phyloP scores from a whole-genome alignment of 768 basidiomycete species.

The Lenzites betulinus region DNA sequence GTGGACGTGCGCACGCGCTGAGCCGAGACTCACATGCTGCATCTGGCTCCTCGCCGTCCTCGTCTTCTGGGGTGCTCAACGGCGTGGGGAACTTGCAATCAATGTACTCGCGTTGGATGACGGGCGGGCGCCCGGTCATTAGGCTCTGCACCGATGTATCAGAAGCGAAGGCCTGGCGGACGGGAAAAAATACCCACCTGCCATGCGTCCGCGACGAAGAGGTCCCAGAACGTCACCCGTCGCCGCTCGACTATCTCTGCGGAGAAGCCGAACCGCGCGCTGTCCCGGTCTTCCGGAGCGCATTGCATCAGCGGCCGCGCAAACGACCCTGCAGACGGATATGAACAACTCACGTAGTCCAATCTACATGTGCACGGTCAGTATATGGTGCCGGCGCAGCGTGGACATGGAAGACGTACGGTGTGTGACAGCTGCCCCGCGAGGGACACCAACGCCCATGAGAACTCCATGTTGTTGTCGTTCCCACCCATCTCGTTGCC shows the following conservation, averaged over 20 bases:
- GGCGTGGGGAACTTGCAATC: conserved; percentile 61
- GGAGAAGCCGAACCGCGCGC: conserved; percentile 62
- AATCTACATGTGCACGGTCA: conserved; percentile 31
- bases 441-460: conserved; percentile 47
- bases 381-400: background rate
- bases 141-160: conserved; percentile 49
- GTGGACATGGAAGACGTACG: conserved; percentile 43
- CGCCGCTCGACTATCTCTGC: conserved; percentile 64
- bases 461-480: conserved; percentile 54
- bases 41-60: conserved; percentile 24
- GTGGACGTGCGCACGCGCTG: background rate
- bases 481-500: conserved; percentile 55
- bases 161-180: background rate
- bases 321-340: background rate
- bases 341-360: conserved; percentile 42
- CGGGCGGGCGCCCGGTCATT: conserved; percentile 69
- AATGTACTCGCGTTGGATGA: conserved; percentile 63
- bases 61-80: conserved; percentile 28
- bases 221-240: conserved; percentile 75
- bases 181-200: conserved; percentile 43
- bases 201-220: conserved; percentile 73
- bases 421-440: conserved; percentile 61
- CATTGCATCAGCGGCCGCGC: background rate
- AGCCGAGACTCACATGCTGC: conserved; percentile 13
- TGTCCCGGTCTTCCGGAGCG: conserved; percentile 61